Base-by-base conservation (phyloP, 2,329 filamentous ascomycete genomes). In the Xylaria sp. region DNA sequence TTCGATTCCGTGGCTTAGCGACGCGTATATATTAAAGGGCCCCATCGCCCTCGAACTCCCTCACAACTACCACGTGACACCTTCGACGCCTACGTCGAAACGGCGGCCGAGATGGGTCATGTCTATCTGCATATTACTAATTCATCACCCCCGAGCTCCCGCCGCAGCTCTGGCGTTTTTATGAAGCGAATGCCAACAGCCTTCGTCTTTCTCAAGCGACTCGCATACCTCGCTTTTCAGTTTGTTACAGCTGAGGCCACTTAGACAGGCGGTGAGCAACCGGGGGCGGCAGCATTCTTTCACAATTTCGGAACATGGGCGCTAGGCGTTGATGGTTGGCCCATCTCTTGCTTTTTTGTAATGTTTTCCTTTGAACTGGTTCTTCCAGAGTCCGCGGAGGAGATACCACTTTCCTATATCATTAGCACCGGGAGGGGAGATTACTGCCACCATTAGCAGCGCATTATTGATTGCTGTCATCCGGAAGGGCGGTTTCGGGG, bases 341-440 rank as follows among this genome's bases (percentile, higher is more conserved):
- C 53, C 54, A 40, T 44, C 63, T 59, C 43, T 66, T 55, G 46
- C 31, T 35, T 44, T 35, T 46, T 60, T 40, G 21, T 48, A 21
- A n/a, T n/a, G 11, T 44, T 44, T 33, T 44, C 23, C 27, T 19
- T 11, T 48, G 53, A 33, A 10, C 29, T 27, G 51, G 54, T 52
- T 65, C 48, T 59, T 55, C 25, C 47, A 64, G 57, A 51, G 64
- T 64, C 52, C 58, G 66, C 58, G 71, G 68, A 69, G 69, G 67
- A 72, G 65, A 73, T 72, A 71, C 67, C 71, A 72, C 54, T 63
- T 63, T 38, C 47, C 23, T 44, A 29, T 46, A 52, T 47, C 64
- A 29, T 38, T 51, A 47, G 40, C 15, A 38, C 33, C 19, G 3
- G 13, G 25, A 17, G 56, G 40, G 13, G n/a, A 31, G 13, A 11